Evolutionary conservation across 2,329 filamentous ascomycete genomes (phyloP).

Genomic region (Botrytis pseudocinerea): DNA sequence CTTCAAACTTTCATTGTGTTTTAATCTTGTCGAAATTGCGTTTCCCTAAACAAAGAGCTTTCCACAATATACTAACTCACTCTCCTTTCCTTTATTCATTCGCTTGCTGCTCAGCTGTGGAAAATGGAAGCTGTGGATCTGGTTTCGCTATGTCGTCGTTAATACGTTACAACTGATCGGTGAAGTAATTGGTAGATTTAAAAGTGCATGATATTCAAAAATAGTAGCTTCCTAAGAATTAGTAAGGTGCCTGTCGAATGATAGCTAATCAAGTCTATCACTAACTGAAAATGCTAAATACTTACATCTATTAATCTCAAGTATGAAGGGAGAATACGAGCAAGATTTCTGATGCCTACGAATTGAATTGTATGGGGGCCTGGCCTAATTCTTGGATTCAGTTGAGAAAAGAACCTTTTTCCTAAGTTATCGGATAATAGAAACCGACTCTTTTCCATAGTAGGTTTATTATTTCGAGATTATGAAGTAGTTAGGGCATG

Average conservation of each 20-base stretch:
- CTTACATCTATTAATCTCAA: not conserved
- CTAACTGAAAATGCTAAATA: not conserved
- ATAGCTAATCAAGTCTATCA: not conserved
- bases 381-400: not conserved
- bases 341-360: not conserved
- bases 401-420: not conserved
- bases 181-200: not conserved
- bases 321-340: not conserved
- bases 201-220: not conserved
- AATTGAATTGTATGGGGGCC: not conserved
- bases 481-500: not conserved
- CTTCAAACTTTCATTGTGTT: not conserved
- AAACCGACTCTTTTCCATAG: not conserved
- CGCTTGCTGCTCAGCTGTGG: not conserved
- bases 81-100: not conserved
- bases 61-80: not conserved
- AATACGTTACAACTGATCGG: not conserved
- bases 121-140: not conserved
- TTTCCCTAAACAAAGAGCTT: not conserved
- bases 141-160: not conserved
- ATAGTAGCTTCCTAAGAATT: not conserved
- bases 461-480: not conserved
- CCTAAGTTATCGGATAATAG: not conserved
- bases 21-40: not conserved
- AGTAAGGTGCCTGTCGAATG: not conserved